A percentile compares a stretch with the other conserved stretches of the same genome.
phyloP scores from a whole-genome alignment of 768 basidiomycete genomes.

The Tremella yokohamensis region DNA sequence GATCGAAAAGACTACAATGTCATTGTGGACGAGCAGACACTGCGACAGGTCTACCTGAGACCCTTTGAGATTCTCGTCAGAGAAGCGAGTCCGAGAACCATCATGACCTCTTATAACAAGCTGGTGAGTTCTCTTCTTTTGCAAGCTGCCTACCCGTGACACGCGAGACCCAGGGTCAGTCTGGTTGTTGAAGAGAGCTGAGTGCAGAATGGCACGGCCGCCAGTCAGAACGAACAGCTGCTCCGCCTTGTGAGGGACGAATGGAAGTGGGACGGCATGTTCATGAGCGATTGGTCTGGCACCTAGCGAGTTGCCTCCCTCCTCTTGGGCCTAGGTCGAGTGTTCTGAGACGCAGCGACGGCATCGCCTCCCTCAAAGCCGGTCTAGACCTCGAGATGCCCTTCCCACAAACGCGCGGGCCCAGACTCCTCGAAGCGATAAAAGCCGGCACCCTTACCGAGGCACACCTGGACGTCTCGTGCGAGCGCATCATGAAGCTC shows the following conservation, averaged over 20 bases:
- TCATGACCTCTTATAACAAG: conserved; percentile 57
- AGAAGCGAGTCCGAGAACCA: conserved; percentile 28
- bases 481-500: too few species aligned
- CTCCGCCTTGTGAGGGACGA: conserved; percentile 56
- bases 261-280: too few species aligned
- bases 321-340: too few species aligned
- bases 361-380: conserved; percentile 63
- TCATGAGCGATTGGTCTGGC: too few species aligned
- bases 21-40: conserved; percentile 58
- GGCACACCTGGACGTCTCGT: too few species aligned
- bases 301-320: too few species aligned
- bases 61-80: conserved; percentile 56
- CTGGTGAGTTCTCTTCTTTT: conserved; percentile 63
- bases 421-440: too few species aligned
- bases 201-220: too few species aligned
- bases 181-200: too few species aligned
- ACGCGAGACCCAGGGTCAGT: too few species aligned
- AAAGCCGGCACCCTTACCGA: too few species aligned
- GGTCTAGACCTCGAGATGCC: conserved; percentile 57
- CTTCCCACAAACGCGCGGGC: background rate
- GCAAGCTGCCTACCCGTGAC: too few species aligned
- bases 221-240: conserved; percentile 51
- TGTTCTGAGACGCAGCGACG: conserved; percentile 56
- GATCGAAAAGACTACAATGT: conserved; percentile 53
- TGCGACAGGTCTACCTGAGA: conserved; percentile 67